Conservation (phyloP, 352 stramenopile genomes). For the Phytophthora europaea region DNA sequence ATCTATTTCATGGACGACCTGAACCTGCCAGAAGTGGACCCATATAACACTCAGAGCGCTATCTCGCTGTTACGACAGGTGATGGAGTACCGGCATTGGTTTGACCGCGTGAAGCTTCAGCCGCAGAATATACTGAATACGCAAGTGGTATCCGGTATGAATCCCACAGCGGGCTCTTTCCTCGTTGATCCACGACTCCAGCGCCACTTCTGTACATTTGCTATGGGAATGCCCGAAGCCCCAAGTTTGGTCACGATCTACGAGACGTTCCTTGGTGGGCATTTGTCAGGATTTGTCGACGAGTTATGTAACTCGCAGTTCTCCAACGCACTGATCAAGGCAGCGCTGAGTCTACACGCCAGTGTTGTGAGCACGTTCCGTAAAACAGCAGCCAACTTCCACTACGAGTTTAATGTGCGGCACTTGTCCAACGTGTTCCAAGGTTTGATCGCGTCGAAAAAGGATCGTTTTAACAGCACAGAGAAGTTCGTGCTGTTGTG, state of each 20-base stretch:
- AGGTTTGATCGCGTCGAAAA: conserved; percentile 94
- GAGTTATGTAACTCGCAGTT: conserved; percentile 92
- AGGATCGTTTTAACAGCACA: conserved; percentile 90
- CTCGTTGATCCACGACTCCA: conserved; percentile 95
- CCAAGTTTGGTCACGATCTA: conserved; percentile 97
- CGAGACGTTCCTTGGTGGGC: conserved; percentile 95
- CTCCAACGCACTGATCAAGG: conserved; percentile 94
- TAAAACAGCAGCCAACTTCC: conserved; percentile 97
- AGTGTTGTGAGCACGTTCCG: conserved; percentile 92
- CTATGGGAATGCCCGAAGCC: conserved; percentile 95
- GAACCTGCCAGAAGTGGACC: conserved; percentile 96
- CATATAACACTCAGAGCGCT: conserved; percentile 96
- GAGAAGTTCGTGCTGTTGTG: conserved; percentile 97
- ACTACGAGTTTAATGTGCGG: conserved; percentile 98
- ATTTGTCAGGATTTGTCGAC: conserved; percentile 92
- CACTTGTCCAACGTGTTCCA: conserved; percentile 98
- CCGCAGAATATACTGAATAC: conserved; percentile 96
- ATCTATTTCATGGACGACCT: conserved; percentile 99
- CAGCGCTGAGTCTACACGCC: conserved; percentile 93
- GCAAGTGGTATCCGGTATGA: conserved; percentile 97
- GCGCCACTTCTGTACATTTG: conserved; percentile 97
- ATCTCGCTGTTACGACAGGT: conserved; percentile 96
- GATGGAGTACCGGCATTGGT: conserved; percentile 97
- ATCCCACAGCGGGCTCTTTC: conserved; percentile 96
- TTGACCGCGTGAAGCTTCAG: conserved; percentile 94